Percentiles rank a stretch among this genome's conserved stretches.
Evolutionary conservation across 2,329 filamentous ascomycete genomes (phyloP).

Genomic region (Taxawa tesnikishii): DNA sequence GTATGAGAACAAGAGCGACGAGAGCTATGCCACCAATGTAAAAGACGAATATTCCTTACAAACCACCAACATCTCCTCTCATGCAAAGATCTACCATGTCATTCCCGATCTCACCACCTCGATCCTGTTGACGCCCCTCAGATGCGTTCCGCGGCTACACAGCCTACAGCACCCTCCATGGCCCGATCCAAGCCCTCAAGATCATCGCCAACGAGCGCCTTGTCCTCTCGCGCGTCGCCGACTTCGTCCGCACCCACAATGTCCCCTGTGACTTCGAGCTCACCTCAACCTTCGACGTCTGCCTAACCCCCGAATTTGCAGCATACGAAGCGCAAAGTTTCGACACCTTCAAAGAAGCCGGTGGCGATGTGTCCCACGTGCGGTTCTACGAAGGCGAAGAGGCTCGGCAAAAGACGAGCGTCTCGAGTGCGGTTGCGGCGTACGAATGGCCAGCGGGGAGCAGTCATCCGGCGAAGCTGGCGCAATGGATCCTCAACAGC

Average conservation of each 20-base stretch:
- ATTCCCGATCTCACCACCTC: neutral
- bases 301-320: conserved; percentile 35
- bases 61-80: no score
- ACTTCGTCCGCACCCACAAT: conserved; percentile 28
- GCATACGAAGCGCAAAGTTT: conserved; percentile 29
- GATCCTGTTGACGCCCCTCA: neutral
- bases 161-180: conserved; percentile 30
- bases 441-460: conserved; percentile 41
- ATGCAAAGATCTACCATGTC: no score
- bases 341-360: conserved; percentile 26
- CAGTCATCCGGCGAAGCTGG: conserved; percentile 36
- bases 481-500: conserved; percentile 32
- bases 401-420: conserved; percentile 24
- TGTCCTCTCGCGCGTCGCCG: conserved; percentile 26
- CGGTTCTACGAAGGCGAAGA: conserved; percentile 27
- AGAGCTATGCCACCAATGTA: no score
- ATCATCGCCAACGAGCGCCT: conserved; percentile 33
- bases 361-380: conserved; percentile 32
- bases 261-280: conserved; percentile 35
- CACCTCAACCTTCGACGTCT: conserved; percentile 36
- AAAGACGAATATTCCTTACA: no score
- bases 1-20: no score
- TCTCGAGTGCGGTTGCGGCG: conserved; percentile 27
- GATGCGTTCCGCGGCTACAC: conserved; percentile 37
- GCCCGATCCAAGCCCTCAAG: conserved; percentile 31